Evolutionary conservation across 805 yeast species (phyloP).

Genomic region (Saccharomycopsis javanensis): DNA sequence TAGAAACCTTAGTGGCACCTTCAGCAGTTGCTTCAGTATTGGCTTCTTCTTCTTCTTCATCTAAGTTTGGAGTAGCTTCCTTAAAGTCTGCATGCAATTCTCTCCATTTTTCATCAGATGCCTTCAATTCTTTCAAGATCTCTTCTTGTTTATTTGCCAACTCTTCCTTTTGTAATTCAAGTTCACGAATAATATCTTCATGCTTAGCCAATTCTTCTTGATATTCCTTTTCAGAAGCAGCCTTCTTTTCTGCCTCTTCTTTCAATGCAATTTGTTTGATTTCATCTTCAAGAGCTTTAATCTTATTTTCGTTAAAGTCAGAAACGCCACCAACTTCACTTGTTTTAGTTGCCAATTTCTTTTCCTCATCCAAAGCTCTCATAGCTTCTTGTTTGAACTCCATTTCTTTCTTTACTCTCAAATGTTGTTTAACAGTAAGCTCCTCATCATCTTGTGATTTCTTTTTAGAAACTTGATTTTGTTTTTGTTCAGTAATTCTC

Average conservation of each 20-base stretch:
- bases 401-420: conserved; percentile 11
- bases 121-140: conserved; percentile 11
- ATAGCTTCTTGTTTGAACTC: conserved; percentile 15
- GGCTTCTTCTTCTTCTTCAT: conserved; percentile 1
- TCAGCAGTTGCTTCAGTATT: not conserved
- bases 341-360: conserved; percentile 7
- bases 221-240: conserved; percentile 8
- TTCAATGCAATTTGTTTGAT: conserved; percentile 10
- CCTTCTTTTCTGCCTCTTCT: conserved; percentile 4
- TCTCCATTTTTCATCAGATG: conserved; percentile 10
- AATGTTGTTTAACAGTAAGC: conserved; percentile 3
- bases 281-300: conserved; percentile 14
- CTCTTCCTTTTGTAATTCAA: conserved; percentile 13
- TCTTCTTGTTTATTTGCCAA: conserved; percentile 10
- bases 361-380: conserved; percentile 15
- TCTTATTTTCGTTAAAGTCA: conserved; percentile 13
- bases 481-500: conserved; percentile 13
- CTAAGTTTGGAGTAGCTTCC: conserved; percentile 3
- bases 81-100: conserved; percentile 8
- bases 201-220: conserved; percentile 13
- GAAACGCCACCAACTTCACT: not conserved
- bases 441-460: conserved; percentile 10
- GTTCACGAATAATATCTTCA: conserved; percentile 8
- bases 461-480: conserved; percentile 6
- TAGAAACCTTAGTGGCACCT: not conserved